A percentile compares a stretch with the other conserved stretches of the same genome.
Evolutionary conservation across 2,329 filamentous ascomycete genomes (phyloP).

Genomic region (Escovopsis weberi): DNA sequence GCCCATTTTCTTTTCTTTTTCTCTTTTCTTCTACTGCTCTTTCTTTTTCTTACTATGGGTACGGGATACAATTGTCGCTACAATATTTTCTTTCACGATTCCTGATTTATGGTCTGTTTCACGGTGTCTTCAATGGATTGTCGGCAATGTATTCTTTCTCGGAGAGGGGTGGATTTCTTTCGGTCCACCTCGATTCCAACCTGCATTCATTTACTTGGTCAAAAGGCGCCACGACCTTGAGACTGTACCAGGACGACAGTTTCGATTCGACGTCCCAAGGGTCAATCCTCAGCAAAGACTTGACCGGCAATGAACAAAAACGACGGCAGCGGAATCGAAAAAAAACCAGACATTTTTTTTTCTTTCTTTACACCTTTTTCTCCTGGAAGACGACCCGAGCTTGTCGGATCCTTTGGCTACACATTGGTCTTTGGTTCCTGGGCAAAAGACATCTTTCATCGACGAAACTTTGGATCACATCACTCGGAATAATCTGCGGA

Average conservation of each 20-base stretch:
- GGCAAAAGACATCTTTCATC: conserved; percentile 15
- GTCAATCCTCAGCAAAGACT: conserved; percentile 1
- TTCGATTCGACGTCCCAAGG: not conserved
- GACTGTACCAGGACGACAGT: not conserved
- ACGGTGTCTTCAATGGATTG: conserved; percentile 15
- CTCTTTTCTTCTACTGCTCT: conserved; percentile 1
- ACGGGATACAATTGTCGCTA: conserved; percentile 2
- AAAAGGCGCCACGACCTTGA: not conserved
- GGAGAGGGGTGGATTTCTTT: conserved; percentile 16
- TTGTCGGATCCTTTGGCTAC: conserved; percentile 17
- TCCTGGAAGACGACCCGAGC: conserved; percentile 8
- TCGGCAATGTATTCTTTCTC: conserved; percentile 12
- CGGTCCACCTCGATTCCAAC: conserved; percentile 9
- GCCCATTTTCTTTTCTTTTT: not conserved
- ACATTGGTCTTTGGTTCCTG: conserved; percentile 13
- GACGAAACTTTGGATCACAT: conserved; percentile 20
- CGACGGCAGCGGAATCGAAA: conserved; percentile 2
- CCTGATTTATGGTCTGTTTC: conserved; percentile 11
- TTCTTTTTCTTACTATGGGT: conserved; percentile 1
- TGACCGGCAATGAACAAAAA: conserved; percentile 3
- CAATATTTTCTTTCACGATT: conserved; percentile 8
- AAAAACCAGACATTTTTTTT: conserved; percentile 3
- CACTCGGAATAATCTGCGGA: conserved; percentile 18
- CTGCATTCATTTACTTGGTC: conserved; percentile 1
- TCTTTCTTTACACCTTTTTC: conserved; percentile 9